Conservation (phyloP, 768 basidiomycete genomes). For the Fibroporia radiculosa region DNA sequence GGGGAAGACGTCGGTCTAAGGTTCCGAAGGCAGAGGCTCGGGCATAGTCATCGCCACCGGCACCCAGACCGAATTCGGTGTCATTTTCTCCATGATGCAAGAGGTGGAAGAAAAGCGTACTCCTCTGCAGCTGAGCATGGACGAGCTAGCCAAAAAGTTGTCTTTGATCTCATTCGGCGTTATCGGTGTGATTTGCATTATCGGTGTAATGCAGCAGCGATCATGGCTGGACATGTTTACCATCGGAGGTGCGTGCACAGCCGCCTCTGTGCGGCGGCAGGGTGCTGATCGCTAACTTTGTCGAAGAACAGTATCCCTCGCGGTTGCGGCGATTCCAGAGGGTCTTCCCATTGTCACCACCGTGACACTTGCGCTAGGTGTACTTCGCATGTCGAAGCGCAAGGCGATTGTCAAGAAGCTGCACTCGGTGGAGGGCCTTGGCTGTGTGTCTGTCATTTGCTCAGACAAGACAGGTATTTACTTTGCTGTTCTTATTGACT, state of each 20-base stretch:
- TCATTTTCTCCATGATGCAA: constrained; percentile 98
- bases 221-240: constrained; percentile 99
- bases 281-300: constrained; percentile 5
- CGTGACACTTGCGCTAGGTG: constrained; percentile 91
- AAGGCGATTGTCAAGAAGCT: constrained; percentile 97
- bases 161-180: constrained; percentile 89
- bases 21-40: constrained; percentile 55
- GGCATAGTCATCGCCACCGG: constrained; percentile 88
- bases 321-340: constrained; percentile 97
- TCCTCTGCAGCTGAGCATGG: constrained; percentile 90
- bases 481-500: neutral
- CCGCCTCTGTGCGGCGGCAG: neutral
- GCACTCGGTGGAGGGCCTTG: constrained; percentile 89
- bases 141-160: constrained; percentile 89
- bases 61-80: constrained; percentile 85
- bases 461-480: constrained; percentile 90
- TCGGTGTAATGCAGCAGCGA: constrained; percentile 79
- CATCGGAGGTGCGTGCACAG: constrained; percentile 70
- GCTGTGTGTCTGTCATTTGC: constrained; percentile 95
- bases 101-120: constrained; percentile 94
- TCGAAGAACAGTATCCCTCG: constrained; percentile 71
- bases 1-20: neutral
- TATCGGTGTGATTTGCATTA: constrained; percentile 87
- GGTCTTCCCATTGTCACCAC: constrained; percentile 96
- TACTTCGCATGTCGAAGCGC: constrained; percentile 87